Base-by-base conservation (phyloP, 1,284 basidiomycete genomes). In the Marasmius fiardii region DNA sequence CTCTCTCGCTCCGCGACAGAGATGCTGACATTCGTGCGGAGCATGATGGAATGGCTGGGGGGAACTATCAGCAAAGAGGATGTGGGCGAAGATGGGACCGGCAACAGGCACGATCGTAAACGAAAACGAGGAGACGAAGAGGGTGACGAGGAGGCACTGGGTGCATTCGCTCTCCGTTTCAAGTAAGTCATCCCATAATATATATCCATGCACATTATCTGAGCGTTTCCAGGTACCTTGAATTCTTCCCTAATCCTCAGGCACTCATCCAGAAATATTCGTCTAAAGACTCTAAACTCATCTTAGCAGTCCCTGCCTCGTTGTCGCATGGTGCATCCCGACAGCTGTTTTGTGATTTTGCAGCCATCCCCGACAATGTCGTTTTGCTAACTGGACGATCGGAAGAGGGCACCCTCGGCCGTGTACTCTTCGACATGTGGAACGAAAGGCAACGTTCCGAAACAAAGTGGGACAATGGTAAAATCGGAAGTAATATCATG, bases 1-100 rank as follows among this genome's bases (percentile, higher is more conserved):
- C 82, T 99, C 44, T 93, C 92, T 57, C 81, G 88, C 33, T 96
- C 93, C 1, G 95, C 91, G 1, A 86, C 89, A 60, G 96, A 99
- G 71, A 96, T 98, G 86, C 75, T 98, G 37, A 91, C 92, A 1
- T 95, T 96, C 64, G 93, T 97, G 16, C 78, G 95, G 55, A 96
- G 93, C 77, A 91, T 99, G 87, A 96, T 98, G 84, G 97, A 98
- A 70, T 99, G 96, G 95, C 87, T 98, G 64, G 94, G 95, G 14
- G 93, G 94, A 7, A 93, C 92, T 1, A 88, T 97, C 59, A 93
- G 87, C 63, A 93, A 93, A 66, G 90, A 93, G 64, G 91, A 93
- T 58, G 86, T 90, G 0, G 91, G 90, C 8, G 90, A 92, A 66
- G 88, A 90, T 24, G 82, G 81, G 1, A 74, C 72, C 51, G 67